Evolutionary conservation across 805 yeast genomes (phyloP), one percentile per base, ranked within the genome.

Genomic region (Starmerella riodocensis): DNA sequence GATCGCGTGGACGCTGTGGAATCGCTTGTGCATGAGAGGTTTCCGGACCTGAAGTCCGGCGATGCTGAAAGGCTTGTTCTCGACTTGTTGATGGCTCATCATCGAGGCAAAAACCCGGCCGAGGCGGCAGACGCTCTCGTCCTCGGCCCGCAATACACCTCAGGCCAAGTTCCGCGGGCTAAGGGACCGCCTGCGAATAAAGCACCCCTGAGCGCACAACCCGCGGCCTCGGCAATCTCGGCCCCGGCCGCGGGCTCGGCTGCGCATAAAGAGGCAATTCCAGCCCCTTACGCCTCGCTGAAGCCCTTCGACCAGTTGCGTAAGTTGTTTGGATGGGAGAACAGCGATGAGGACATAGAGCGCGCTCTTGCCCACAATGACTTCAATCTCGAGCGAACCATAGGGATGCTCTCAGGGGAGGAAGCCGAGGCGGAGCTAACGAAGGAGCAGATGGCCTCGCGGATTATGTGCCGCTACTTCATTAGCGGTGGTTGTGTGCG

Each of bases 401-500:
- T 60, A 19, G 50, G 44, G 17, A 36, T 46, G 41, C 45, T 59
- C 23, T 32, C 47, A 34, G 45, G 46, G 12, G 37, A 36, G 26
- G 33, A 17, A 20, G 19, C 21, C 3, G 26, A 29, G 5, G 20
- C 35, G 7, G 32, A 28, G 14, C 35, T 49, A 13, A 40, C 47
- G 7, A 43, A 45, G 25, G 50, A 42, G 24, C 49, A 49, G 32
- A 40, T 47, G 23, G 51, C 55, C 11, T 52, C 54, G 30, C 55
- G 56, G 13, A 53, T 55, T 18, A 49, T 64, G 38, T 66, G 71
- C 43, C 56, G 65, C n/a, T 69, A 61, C 43, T 61, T 59, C 40
- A 47, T 65, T 5, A 53, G 52, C 21, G 73, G 73, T 2, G 53
- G 55, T 16, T 68, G 73, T 39, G 48, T 64, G 11, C 58, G 71